Evolutionary conservation across 148 eudicot species (phyloP).

Genomic region (Amaranthus palmeri): DNA sequence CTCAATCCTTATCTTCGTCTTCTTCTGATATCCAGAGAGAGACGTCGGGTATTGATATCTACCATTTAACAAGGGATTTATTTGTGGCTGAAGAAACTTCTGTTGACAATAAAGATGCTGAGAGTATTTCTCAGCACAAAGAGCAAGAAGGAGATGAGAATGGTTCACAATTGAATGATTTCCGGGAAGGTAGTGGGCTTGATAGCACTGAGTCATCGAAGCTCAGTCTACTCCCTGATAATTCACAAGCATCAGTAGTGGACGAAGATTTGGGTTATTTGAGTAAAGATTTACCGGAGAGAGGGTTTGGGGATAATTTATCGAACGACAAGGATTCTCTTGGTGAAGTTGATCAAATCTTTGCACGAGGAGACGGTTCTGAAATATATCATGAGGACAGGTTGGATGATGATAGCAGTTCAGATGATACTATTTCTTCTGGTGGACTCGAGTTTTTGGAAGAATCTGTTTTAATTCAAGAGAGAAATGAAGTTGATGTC

Average conservation of each 20-base stretch:
- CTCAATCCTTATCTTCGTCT: constrained; percentile 20
- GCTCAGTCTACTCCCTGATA: background rate
- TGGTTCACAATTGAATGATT: constrained; percentile 3
- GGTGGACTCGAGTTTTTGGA: constrained; percentile 11
- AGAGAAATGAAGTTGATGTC: constrained; percentile 13
- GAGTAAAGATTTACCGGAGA: constrained; percentile 9
- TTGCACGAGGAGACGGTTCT: constrained; percentile 12
- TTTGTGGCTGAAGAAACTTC: constrained; percentile 17
- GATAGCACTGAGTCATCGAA: constrained; percentile 2
- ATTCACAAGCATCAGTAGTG: constrained; percentile 3
- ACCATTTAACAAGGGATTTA: constrained; percentile 24
- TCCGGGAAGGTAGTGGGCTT: constrained; percentile 8
- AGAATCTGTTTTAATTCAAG: constrained; percentile 14
- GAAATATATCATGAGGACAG: constrained; percentile 14
- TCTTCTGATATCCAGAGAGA: constrained; percentile 28
- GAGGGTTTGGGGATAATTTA: constrained; percentile 1
- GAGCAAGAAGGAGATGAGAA: constrained; percentile 5
- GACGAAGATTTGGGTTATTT: constrained; percentile 10
- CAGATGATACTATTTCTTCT: constrained; percentile 15
- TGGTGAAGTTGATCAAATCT: constrained; percentile 14
- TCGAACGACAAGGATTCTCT: constrained; percentile 10
- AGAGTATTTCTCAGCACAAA: background rate
- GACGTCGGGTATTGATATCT: constrained; percentile 28
- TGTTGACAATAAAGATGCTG: constrained; percentile 12
- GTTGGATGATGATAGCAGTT: constrained; percentile 8